phyloP scores from a whole-genome alignment of 2,329 filamentous ascomycete genomes.

The Neonectria magnoliae region DNA sequence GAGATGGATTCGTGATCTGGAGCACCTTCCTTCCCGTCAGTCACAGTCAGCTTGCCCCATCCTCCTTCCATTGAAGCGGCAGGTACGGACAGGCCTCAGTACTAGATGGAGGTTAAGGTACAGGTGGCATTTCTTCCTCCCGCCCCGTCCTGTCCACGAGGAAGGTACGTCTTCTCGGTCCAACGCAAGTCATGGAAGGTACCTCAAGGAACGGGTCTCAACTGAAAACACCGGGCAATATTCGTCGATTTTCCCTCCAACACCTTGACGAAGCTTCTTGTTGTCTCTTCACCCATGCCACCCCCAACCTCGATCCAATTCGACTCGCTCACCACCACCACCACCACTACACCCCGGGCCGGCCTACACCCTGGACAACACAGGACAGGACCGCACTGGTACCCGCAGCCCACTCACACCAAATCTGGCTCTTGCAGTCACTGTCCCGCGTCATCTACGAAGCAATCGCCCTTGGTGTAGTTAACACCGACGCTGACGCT shows the following conservation, averaged over 20 bases:
- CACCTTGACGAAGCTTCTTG: background rate
- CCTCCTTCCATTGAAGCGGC: too few species aligned
- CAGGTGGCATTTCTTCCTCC: background rate
- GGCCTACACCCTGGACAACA: constrained; percentile 8
- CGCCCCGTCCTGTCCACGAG: too few species aligned
- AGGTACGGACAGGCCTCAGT: background rate
- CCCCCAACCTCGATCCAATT: constrained; percentile 7
- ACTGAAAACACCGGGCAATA: background rate
- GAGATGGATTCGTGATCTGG: background rate
- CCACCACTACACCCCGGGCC: constrained; percentile 9
- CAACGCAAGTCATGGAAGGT: too few species aligned
- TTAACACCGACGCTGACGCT: constrained; percentile 3
- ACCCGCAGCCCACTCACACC: constrained; percentile 3
- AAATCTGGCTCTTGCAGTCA: background rate
- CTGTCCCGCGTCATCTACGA: constrained; percentile 1
- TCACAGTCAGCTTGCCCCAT: background rate
- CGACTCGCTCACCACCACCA: background rate
- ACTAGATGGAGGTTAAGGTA: background rate
- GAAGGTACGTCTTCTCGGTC: background rate
- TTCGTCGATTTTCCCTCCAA: background rate
- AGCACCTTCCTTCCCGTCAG: background rate
- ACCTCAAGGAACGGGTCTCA: background rate
- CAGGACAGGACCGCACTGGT: background rate
- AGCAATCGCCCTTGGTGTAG: background rate
- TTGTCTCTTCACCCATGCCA: constrained; percentile 7